Conservation (phyloP, 2,329 filamentous ascomycete species). For the Aspergillus sp. region DNA sequence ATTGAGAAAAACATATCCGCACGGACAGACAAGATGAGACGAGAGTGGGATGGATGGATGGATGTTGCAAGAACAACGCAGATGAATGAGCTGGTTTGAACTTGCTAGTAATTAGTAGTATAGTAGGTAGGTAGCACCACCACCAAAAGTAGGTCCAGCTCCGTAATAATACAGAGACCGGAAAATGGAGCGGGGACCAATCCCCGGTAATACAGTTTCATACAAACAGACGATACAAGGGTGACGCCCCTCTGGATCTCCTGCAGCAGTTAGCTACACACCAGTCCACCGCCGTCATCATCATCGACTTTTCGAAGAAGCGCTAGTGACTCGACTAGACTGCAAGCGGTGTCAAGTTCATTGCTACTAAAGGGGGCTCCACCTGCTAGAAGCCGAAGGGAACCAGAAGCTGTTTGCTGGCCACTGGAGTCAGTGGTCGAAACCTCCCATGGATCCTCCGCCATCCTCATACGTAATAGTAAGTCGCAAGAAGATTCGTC, state of each 20-base stretch:
- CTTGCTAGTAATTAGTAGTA: background rate
- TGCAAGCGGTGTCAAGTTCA: slow-evolving; percentile 17
- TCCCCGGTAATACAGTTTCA: background rate
- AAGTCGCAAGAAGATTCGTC: slow-evolving; percentile 1
- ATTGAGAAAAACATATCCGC: background rate
- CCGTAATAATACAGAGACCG: background rate
- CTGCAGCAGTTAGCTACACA: slow-evolving; percentile 7
- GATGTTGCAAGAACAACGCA: slow-evolving; percentile 14
- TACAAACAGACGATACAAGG: background rate
- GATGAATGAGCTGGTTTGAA: background rate
- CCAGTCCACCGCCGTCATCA: slow-evolving; percentile 8
- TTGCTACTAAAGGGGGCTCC: slow-evolving; percentile 10
- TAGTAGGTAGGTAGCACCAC: no score
- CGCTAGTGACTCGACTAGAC: slow-evolving; percentile 16
- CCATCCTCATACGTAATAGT: slow-evolving; percentile 1
- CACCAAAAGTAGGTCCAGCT: background rate
- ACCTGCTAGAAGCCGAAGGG: slow-evolving; percentile 6
- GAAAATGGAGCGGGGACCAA: background rate
- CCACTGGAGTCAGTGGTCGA: background rate
- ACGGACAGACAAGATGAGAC: background rate
- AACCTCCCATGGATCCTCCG: slow-evolving; percentile 1
- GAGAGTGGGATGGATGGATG: background rate
- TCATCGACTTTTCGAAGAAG: slow-evolving; percentile 13
- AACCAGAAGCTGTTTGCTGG: slow-evolving; percentile 1
- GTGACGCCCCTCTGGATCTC: slow-evolving; percentile 13